Base-by-base conservation (phyloP, 805 yeast genomes). In the Yamadazyma scolyti region DNA sequence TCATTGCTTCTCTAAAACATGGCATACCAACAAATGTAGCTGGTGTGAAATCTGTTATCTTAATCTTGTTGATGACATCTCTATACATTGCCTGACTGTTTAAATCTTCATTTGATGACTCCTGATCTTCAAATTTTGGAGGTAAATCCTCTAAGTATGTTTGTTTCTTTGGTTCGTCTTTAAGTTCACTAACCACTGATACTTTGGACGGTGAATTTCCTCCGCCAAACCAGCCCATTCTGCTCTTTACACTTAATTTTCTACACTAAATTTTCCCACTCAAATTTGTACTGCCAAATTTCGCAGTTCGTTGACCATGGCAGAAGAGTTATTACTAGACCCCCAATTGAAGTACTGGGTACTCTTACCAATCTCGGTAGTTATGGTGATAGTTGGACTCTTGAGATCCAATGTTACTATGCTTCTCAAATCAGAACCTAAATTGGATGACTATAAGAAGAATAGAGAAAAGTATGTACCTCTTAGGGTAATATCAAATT, bases 301-400 rank as follows among this genome's bases (percentile, higher is more conserved):
- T 9, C 9, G 7, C 9, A 19, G 10, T 8, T 19, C 20, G 15
- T 15, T 9, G n/a, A n/a, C n/a, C n/a, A 32, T 32, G 27, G n/a
- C 31, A 10, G 48, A 48, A 20, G 68, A 62, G 27, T 50, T 62
- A 21, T 31, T 79, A 10, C 62, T 90, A 27, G 97, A 90, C 50
- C 95, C 96, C 4, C 73, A 75, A 32, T 66, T 93, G 39, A 81
- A 83, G 52, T 73, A 78, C 46, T 90, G 97, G 97, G 97, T 88
- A 18, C 65, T 93, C 11, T 55, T 87, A 20, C 98, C 98, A 15
- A 89, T 93, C 25, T 77, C 95, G 5, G 52, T 82, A 13, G 95
- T 88, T 13, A 88, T 93, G 95, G 80, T 93, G 8, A 58, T 89
- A 34, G 87, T 87, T 4, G 96, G 96, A 6, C 56, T 90, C 12